Percentiles rank a stretch among this genome's conserved stretches.
phyloP scores from a whole-genome alignment of 2,329 filamentous ascomycete genomes.

The Cylindrodendrum hubeiense region DNA sequence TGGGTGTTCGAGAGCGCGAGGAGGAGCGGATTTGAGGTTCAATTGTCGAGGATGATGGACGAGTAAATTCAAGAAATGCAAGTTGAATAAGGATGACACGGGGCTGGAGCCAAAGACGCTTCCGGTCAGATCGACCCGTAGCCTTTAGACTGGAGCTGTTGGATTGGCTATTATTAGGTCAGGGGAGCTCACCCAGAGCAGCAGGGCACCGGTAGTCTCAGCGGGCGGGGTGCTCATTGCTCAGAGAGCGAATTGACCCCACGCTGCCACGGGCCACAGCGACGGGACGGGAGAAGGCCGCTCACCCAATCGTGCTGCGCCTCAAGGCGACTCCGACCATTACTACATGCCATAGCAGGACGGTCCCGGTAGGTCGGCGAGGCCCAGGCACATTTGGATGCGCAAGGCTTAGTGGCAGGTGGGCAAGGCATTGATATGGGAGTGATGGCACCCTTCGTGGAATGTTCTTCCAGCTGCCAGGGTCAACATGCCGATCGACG shows the following conservation, averaged over 20 bases:
- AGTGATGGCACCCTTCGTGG: not conserved
- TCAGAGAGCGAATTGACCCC: slow-evolving; percentile 9
- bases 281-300: slow-evolving; percentile 1
- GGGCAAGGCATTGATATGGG: not conserved
- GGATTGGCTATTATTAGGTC: slow-evolving; percentile 21
- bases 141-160: not conserved
- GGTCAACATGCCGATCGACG: not conserved
- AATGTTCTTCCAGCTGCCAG: not conserved
- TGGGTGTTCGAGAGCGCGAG: not conserved
- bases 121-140: slow-evolving; percentile 8
- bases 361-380: not conserved
- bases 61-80: not conserved
- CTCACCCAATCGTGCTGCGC: slow-evolving; percentile 21
- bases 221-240: slow-evolving; percentile 3
- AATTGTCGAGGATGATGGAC: slow-evolving; percentile 6
- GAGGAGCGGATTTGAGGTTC: not conserved
- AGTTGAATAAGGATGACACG: slow-evolving; percentile 6
- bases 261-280: slow-evolving; percentile 2
- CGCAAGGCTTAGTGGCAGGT: not conserved
- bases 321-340: slow-evolving; percentile 16
- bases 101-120: not conserved
- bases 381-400: not conserved
- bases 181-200: slow-evolving; percentile 6
- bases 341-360: not conserved
- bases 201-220: not conserved